phyloP scores from a whole-genome alignment of 257 asterid species.

The Forsythia suspensa region DNA sequence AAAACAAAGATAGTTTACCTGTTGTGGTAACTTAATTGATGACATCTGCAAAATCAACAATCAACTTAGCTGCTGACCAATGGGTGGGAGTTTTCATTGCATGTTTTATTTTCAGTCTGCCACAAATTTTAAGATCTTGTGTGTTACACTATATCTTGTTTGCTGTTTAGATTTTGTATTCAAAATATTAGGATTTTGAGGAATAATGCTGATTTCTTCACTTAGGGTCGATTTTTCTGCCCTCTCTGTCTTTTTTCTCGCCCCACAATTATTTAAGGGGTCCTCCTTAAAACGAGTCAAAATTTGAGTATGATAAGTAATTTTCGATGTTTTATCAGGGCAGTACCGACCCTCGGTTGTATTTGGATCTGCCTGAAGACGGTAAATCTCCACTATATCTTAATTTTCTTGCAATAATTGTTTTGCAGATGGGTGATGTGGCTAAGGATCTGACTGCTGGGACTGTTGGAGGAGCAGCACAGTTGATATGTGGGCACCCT shows the following conservation, averaged over 20 bases:
- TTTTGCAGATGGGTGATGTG: conserved; percentile 75
- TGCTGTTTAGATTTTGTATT: not conserved
- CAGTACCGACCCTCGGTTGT: not conserved
- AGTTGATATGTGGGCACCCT: conserved; percentile 89
- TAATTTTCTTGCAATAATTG: not conserved
- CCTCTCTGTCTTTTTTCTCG: not conserved
- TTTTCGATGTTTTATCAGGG: not conserved
- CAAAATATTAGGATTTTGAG: not conserved
- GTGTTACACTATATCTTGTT: not conserved
- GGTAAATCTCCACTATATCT: not conserved
- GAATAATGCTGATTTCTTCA: not conserved
- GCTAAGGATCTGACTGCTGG: conserved; percentile 69
- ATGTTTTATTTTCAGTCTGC: not conserved
- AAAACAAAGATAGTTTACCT: not conserved
- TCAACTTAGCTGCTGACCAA: not conserved
- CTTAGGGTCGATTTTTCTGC: not conserved
- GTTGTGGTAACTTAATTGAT: too few species aligned
- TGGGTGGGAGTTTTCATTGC: not conserved
- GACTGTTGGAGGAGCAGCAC: conserved; percentile 92
- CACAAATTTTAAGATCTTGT: not conserved
- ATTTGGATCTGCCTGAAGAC: not conserved
- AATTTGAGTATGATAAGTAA: not conserved
- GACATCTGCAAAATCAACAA: too few species aligned
- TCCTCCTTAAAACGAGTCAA: not conserved
- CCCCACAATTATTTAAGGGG: not conserved